Percentiles rank a stretch among this genome's conserved stretches.
Conservation (phyloP, 2,329 filamentous ascomycete genomes). For the Botrytis aclada region DNA sequence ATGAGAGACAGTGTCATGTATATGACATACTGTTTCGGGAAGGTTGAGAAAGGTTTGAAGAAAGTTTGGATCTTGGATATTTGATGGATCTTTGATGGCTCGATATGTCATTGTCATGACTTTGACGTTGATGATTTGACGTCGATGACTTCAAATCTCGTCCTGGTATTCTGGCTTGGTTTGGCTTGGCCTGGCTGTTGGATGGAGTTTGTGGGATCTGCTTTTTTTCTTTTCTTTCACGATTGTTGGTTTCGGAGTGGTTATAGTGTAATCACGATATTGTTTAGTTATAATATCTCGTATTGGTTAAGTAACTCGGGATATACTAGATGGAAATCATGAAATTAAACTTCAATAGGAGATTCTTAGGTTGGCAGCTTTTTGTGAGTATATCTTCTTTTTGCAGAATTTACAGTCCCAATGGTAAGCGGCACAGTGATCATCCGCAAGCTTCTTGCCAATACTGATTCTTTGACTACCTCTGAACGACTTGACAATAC, state of each 20-base stretch:
- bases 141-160: neutral
- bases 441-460: neutral
- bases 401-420: neutral
- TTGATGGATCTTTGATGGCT: neutral
- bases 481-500: neutral
- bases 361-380: neutral
- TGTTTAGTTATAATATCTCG: neutral
- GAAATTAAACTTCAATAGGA: neutral
- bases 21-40: too few relatives aligned
- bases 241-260: neutral
- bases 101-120: neutral
- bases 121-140: neutral
- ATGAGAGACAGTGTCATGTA: neutral
- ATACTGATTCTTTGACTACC: neutral
- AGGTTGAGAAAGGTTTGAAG: neutral
- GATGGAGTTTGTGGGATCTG: neutral
- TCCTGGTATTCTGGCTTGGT: neutral
- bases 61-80: neutral
- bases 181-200: neutral
- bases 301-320: neutral
- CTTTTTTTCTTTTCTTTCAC: neutral
- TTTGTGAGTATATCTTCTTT: neutral
- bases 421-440: neutral
- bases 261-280: neutral
- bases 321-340: neutral